Evolutionary conservation across 2,329 filamentous ascomycete species (phyloP).

Genomic region (Penicillium sp.): DNA sequence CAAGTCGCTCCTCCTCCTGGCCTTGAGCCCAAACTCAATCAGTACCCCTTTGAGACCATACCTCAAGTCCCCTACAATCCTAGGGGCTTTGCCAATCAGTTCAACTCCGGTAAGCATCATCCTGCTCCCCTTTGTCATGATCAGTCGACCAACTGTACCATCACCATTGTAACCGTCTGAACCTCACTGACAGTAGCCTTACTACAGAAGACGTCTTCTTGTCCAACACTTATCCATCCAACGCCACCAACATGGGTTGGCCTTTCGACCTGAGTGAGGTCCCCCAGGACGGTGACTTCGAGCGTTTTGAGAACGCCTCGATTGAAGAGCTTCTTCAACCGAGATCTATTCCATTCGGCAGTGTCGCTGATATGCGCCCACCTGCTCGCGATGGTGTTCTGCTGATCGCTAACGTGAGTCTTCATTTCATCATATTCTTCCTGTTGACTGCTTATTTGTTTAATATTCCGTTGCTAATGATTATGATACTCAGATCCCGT

Average conservation of each 20-base stretch:
- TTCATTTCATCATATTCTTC: neutral
- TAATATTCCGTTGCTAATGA: neutral
- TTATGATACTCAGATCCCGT: conserved; percentile 44
- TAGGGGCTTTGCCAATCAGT: neutral
- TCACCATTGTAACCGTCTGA: too few species aligned
- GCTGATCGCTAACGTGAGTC: conserved; percentile 6
- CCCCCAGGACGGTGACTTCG: neutral
- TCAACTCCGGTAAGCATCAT: neutral
- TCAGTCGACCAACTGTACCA: neutral
- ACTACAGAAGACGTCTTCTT: neutral
- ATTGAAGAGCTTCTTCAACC: neutral
- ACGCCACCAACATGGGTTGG: neutral
- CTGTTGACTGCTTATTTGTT: conserved; percentile 2
- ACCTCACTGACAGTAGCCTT: neutral
- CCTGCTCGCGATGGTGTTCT: neutral
- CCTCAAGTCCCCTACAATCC: neutral
- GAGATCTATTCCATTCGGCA: neutral
- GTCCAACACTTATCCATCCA: neutral
- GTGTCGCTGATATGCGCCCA: neutral
- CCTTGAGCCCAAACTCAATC: neutral
- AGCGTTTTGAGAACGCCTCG: neutral
- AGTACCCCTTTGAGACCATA: neutral
- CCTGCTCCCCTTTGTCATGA: neutral
- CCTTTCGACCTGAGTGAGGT: neutral
- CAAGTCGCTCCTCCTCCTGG: too few species aligned